Percentiles rank a stretch among this genome's conserved stretches.
These are phyloP conservation scores for Thalassiosira ordinaria DNA, from an alignment of 352 stramenopile genomes.

Conservation along the genomic window DNA sequence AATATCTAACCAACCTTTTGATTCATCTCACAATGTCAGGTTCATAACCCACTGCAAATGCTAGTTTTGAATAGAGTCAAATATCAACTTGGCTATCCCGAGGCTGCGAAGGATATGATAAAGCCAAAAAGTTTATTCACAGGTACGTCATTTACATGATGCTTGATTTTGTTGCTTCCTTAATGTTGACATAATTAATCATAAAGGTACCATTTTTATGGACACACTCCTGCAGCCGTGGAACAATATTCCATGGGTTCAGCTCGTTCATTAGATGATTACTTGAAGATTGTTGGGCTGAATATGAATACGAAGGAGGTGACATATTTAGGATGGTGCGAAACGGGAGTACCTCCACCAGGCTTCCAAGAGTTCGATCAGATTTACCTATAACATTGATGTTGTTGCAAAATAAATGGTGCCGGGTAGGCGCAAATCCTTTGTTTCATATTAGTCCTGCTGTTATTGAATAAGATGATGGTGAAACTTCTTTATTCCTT, in stretches of 20 bases:
- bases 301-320: constrained; percentile 84
- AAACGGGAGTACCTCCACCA: constrained; percentile 73
- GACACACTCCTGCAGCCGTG: constrained; percentile 38
- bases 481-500: too few species aligned
- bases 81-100: constrained; percentile 88
- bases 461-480: too few species aligned
- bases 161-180: too few species aligned
- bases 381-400: constrained; percentile 66
- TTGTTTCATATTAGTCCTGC: too few species aligned
- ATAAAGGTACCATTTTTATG: too few species aligned
- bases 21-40: too few species aligned
- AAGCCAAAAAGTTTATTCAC: constrained; percentile 74
- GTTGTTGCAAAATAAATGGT: too few species aligned
- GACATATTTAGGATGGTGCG: constrained; percentile 76
- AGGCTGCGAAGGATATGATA: constrained; percentile 81
- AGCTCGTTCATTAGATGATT: constrained; percentile 69
- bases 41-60: constrained; percentile 87
- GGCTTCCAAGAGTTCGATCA: constrained; percentile 74
- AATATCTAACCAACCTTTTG: too few species aligned
- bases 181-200: too few species aligned
- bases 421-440: too few species aligned
- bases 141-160: constrained; percentile 29
- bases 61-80: constrained; percentile 88
- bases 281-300: constrained; percentile 78
- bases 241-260: constrained; percentile 84